Evolutionary conservation across 805 yeast genomes (phyloP).

Genomic region (Wilhelminamyces savonicus): DNA sequence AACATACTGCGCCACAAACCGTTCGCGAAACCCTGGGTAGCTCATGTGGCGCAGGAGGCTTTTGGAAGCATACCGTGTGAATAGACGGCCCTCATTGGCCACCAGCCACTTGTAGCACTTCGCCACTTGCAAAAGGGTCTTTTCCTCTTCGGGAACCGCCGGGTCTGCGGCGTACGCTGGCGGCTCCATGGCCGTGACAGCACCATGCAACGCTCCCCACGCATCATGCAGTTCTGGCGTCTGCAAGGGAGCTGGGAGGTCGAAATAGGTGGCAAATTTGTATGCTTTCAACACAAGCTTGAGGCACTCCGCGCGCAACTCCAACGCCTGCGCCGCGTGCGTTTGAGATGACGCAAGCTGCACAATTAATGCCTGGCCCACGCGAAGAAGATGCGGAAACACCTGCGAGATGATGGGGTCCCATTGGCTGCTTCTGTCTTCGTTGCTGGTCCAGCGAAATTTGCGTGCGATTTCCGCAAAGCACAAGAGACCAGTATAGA

Average conservation of each 20-base stretch:
- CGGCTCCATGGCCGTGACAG: constrained; percentile 51
- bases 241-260: constrained; percentile 61
- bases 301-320: constrained; percentile 59
- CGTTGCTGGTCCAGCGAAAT: constrained; percentile 66
- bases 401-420: constrained; percentile 45
- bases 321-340: constrained; percentile 5
- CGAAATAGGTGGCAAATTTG: constrained; percentile 70
- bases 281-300: constrained; percentile 68
- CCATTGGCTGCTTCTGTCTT: constrained; percentile 20
- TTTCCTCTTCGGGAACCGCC: constrained; percentile 24
- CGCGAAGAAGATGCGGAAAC: constrained; percentile 60
- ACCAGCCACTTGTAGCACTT: constrained; percentile 73
- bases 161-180: constrained; percentile 44
- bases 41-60: constrained; percentile 39
- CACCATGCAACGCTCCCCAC: constrained; percentile 78
- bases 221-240: constrained; percentile 41
- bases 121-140: constrained; percentile 63
- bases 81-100: constrained; percentile 67
- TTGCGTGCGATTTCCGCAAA: constrained; percentile 63
- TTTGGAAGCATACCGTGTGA: constrained; percentile 60
- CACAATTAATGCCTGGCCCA: constrained; percentile 51
- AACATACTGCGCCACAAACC: constrained; percentile 52
- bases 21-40: constrained; percentile 49
- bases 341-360: constrained; percentile 15
- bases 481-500: constrained; percentile 65